Evolutionary conservation across 768 basidiomycete genomes (phyloP).

Genomic region (Rubroboletus satanas): DNA sequence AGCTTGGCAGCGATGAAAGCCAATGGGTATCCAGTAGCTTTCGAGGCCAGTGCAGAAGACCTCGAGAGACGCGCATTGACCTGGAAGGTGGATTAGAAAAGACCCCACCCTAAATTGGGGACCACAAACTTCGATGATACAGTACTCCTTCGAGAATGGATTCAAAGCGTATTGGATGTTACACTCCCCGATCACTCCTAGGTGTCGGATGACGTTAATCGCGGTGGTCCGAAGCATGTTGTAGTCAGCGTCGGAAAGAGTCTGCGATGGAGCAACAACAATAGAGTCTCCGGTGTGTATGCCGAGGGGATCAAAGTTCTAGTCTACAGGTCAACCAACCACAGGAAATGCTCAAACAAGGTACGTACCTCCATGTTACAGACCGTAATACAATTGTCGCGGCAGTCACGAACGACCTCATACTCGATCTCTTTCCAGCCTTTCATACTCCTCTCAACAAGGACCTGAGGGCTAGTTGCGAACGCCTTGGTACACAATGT

Average conservation of each 20-base stretch:
- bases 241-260: conserved; percentile 97
- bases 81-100: conserved; percentile 26
- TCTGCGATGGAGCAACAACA: conserved; percentile 96
- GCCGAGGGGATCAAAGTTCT: conserved; percentile 99
- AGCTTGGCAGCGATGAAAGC: conserved; percentile 99
- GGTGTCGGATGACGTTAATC: conserved; percentile 97
- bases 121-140: conserved; percentile 84
- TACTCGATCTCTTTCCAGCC: conserved; percentile 99
- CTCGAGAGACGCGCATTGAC: conserved; percentile 98
- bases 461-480: conserved; percentile 94
- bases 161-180: conserved; percentile 99
- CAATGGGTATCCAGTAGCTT: conserved; percentile 96
- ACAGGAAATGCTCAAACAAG: neutral
- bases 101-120: neutral
- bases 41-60: conserved; percentile 96
- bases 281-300: conserved; percentile 99
- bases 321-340: conserved; percentile 1
- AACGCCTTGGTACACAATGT: conserved; percentile 93
- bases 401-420: conserved; percentile 95
- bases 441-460: conserved; percentile 99
- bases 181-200: conserved; percentile 97
- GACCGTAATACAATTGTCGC: conserved; percentile 98
- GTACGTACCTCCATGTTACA: conserved; percentile 98
- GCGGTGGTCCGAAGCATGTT: conserved; percentile 99
- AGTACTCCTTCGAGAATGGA: conserved; percentile 92